phyloP scores from a whole-genome alignment of 371 early-diverging fungal species.

The Mortierella sp. region DNA sequence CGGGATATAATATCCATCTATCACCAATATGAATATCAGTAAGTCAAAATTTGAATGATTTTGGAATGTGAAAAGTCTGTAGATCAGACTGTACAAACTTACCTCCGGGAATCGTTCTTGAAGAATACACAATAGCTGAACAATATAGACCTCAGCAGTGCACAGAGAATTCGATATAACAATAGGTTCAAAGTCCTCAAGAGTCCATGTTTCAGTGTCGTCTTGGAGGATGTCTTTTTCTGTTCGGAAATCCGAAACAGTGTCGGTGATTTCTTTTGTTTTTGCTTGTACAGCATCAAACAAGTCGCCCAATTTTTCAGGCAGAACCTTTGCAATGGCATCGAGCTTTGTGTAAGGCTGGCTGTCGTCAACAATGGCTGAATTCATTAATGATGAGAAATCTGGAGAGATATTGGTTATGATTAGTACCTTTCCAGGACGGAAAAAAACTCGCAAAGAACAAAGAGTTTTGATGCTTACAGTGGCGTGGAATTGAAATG shows the following conservation, averaged over 20 bases:
- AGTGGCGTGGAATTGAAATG: constrained; percentile 17
- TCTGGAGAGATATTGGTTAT: constrained; percentile 11
- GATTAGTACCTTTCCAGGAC: neutral
- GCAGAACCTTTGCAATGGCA: constrained; percentile 13
- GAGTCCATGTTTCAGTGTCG: neutral
- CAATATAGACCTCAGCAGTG: constrained; percentile 24
- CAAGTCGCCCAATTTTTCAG: constrained; percentile 16
- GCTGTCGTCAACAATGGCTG: constrained; percentile 32
- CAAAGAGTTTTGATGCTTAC: constrained; percentile 17
- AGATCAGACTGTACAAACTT: neutral
- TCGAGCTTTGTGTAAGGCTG: constrained; percentile 31
- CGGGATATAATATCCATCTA: constrained; percentile 18
- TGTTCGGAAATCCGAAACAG: constrained; percentile 21
- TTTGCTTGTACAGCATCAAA: constrained; percentile 30
- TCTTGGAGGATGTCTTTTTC: constrained; percentile 2
- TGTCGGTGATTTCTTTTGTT: constrained; percentile 10
- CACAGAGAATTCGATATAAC: constrained; percentile 12
- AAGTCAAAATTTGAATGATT: neutral
- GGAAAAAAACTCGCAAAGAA: too few species aligned
- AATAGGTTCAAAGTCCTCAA: constrained; percentile 24
- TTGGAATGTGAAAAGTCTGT: too few species aligned
- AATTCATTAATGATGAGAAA: constrained; percentile 30
- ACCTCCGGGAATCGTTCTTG: constrained; percentile 24
- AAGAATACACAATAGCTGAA: constrained; percentile 27
- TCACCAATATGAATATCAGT: neutral